Percentiles rank a stretch among this genome's conserved stretches.
phyloP scores from a whole-genome alignment of 164 flowering plant genomes.

The Dillenia turbinata region DNA sequence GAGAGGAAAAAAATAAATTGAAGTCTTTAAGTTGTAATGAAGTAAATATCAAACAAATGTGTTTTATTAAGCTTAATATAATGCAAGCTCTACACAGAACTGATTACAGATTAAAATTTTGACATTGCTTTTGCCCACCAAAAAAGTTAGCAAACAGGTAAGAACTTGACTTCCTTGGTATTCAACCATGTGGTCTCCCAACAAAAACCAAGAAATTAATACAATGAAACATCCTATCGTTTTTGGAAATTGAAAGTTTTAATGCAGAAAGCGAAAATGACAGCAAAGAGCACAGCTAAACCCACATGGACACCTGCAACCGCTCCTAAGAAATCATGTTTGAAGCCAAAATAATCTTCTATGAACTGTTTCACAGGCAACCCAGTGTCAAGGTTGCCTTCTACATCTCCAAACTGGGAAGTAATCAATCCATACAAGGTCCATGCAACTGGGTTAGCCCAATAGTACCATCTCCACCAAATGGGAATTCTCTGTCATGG shows the following conservation, averaged over 20 bases:
- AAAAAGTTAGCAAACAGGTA: no score
- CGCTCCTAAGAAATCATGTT: constrained; percentile 24
- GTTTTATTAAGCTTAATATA: no score
- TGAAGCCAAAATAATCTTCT: background rate
- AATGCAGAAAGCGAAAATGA: constrained; percentile 42
- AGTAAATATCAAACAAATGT: no score
- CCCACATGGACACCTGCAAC: constrained; percentile 31
- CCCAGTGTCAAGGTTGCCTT: constrained; percentile 1
- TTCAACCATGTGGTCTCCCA: no score
- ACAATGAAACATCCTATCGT: no score
- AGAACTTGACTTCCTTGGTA: no score
- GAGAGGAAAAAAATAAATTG: no score
- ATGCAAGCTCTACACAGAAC: no score
- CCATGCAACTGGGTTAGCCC: constrained; percentile 17
- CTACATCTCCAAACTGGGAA: constrained; percentile 26
- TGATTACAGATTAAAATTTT: no score
- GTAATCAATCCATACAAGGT: constrained; percentile 23
- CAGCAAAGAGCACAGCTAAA: constrained; percentile 37
- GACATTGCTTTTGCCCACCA: no score
- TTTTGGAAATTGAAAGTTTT: constrained; percentile 58
- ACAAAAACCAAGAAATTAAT: no score
- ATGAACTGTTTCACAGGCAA: background rate
- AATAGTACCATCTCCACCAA: constrained; percentile 37
- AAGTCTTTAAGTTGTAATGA: no score
- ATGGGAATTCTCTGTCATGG: constrained; percentile 24